These are phyloP conservation scores for Blastomyces percursus DNA, from an alignment of 2,329 filamentous ascomycete species.

Conservation along the genomic window DNA sequence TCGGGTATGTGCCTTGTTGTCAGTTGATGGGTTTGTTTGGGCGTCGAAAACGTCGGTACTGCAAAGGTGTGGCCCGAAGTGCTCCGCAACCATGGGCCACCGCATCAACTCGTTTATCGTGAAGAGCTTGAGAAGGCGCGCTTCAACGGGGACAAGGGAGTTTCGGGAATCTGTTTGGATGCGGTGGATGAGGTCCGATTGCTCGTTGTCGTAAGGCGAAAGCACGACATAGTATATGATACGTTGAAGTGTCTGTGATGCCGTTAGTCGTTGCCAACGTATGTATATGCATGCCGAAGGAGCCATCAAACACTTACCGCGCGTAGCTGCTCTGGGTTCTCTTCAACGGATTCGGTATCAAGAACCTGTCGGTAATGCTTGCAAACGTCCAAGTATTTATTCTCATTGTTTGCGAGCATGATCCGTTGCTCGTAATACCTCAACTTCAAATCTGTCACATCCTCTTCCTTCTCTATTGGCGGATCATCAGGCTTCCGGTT, in stretches of 20 bases:
- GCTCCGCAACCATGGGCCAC: constrained; percentile 85
- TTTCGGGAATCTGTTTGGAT: constrained; percentile 79
- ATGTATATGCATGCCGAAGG: constrained; percentile 12
- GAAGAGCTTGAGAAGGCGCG: constrained; percentile 83
- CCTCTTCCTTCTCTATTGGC: constrained; percentile 65
- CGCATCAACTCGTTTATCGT: constrained; percentile 95
- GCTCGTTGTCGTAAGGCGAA: constrained; percentile 94
- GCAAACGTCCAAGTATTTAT: constrained; percentile 95
- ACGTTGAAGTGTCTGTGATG: constrained; percentile 67
- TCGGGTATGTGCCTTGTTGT: constrained; percentile 70
- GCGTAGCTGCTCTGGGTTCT: constrained; percentile 73
- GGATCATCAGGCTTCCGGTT: constrained; percentile 66
- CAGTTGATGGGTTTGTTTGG: constrained; percentile 44
- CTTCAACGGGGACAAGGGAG: constrained; percentile 63
- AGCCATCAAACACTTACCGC: constrained; percentile 49
- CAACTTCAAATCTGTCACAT: constrained; percentile 93
- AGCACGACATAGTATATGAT: constrained; percentile 98
- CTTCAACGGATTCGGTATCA: constrained; percentile 89
- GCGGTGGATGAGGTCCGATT: constrained; percentile 91
- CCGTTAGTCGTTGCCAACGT: constrained; percentile 6
- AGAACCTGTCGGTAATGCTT: constrained; percentile 96
- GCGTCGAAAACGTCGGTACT: constrained; percentile 81
- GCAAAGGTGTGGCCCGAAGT: constrained; percentile 80
- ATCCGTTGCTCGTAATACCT: constrained; percentile 97
- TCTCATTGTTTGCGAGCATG: constrained; percentile 85